A percentile compares a stretch with the other conserved stretches of the same genome.
Conservation (phyloP, 2,329 filamentous ascomycete genomes). For the Alternaria gaisen region DNA sequence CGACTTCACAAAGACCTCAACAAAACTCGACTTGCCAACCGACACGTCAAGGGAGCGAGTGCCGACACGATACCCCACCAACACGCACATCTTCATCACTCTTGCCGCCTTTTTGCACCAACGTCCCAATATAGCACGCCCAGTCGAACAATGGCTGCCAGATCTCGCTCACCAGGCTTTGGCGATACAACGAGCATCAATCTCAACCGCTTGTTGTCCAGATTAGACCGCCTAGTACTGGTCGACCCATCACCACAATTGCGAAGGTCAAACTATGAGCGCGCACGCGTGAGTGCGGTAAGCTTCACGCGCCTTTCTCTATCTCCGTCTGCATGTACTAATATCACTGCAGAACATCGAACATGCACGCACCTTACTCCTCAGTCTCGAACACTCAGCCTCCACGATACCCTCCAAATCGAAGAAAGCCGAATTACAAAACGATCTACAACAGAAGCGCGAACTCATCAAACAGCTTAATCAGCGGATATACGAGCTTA, state of each 20-base stretch:
- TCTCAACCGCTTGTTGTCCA: conserved; percentile 70
- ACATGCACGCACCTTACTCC: conserved; percentile 73
- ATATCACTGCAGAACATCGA: conserved; percentile 68
- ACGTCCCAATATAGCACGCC: background rate
- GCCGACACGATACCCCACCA: background rate
- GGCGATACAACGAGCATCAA: conserved; percentile 53
- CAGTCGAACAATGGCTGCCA: conserved; percentile 31
- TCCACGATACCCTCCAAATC: conserved; percentile 53
- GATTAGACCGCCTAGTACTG: conserved; percentile 72
- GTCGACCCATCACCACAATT: conserved; percentile 68
- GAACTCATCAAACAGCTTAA: conserved; percentile 72
- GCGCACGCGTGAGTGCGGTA: conserved; percentile 66
- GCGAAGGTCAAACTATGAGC: conserved; percentile 71
- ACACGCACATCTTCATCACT: background rate
- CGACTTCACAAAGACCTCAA: background rate
- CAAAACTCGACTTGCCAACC: background rate
- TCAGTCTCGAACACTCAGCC: conserved; percentile 75
- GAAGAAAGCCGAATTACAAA: conserved; percentile 68
- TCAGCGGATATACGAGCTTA: conserved; percentile 72
- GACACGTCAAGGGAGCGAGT: background rate
- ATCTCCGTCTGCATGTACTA: background rate
- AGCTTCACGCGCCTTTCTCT: conserved; percentile 28
- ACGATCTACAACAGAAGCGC: conserved; percentile 70
- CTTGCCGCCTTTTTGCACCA: background rate
- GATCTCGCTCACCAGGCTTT: conserved; percentile 32